Percentiles rank a stretch among this genome's conserved stretches.
Conservation (phyloP, 768 basidiomycete genomes). For the Postia placenta region DNA sequence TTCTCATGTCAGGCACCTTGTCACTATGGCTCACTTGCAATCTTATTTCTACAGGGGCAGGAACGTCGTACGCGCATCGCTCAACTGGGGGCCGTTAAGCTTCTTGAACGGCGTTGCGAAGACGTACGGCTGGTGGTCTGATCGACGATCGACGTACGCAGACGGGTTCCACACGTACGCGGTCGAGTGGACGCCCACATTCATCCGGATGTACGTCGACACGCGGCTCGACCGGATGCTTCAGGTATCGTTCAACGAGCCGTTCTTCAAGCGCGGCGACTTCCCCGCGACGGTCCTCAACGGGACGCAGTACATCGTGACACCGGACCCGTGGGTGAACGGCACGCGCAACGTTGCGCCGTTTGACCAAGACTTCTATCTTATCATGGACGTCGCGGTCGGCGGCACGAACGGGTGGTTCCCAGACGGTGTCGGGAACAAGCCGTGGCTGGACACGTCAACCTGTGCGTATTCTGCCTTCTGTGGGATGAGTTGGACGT, state of each 20-base stretch:
- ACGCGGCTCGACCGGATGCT: background rate
- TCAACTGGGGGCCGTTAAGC: conserved; percentile 45
- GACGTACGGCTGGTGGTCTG: conserved; percentile 74
- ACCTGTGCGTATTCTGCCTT: conserved; percentile 20
- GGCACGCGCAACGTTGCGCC: conserved; percentile 65
- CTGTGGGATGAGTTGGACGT: background rate
- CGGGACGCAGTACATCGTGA: conserved; percentile 54
- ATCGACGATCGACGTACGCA: conserved; percentile 62
- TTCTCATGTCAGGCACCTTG: background rate
- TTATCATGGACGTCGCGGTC: conserved; percentile 77
- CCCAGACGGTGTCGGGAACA: conserved; percentile 71
- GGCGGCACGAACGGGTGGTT: conserved; percentile 94
- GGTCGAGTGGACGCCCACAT: conserved; percentile 79
- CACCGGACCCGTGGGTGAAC: conserved; percentile 72
- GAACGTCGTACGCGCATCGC: conserved; percentile 36
- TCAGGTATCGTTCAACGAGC: background rate
- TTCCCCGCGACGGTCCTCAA: conserved; percentile 34
- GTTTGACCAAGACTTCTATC: conserved; percentile 84
- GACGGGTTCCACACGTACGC: conserved; percentile 76
- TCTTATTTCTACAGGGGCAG: conserved; percentile 22
- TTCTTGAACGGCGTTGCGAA: conserved; percentile 42
- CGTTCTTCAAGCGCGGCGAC: background rate
- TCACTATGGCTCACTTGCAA: conserved; percentile 16
- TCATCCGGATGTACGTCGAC: conserved; percentile 45
- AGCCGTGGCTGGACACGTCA: conserved; percentile 79